Percentiles rank a stretch among this genome's conserved stretches.
Conservation (phyloP, 2,329 filamentous ascomycete genomes). For the Diplodia corticola region DNA sequence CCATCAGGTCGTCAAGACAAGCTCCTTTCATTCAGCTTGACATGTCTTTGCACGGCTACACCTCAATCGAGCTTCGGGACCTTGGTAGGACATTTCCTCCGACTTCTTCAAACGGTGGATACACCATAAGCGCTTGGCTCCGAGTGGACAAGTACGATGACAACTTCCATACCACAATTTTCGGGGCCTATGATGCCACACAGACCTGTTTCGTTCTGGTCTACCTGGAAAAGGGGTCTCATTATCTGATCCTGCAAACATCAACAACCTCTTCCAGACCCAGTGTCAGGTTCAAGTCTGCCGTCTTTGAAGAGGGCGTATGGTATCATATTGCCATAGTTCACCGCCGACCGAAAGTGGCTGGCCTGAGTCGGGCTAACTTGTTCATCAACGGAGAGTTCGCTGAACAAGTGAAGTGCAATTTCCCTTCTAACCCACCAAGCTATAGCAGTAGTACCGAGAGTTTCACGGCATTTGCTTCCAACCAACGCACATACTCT, state of each 20-base stretch:
- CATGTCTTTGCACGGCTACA: conserved; percentile 80
- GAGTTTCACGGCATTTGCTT: conserved; percentile 69
- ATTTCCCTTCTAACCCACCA: conserved; percentile 78
- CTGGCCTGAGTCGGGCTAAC: conserved; percentile 75
- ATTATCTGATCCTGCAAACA: conserved; percentile 93
- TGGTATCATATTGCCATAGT: conserved; percentile 96
- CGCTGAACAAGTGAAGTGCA: conserved; percentile 84
- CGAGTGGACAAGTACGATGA: conserved; percentile 84
- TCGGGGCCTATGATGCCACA: conserved; percentile 87
- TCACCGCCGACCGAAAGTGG: conserved; percentile 75
- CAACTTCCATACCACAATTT: conserved; percentile 86
- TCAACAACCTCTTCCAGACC: conserved; percentile 83
- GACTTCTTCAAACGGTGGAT: conserved; percentile 69
- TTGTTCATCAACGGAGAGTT: conserved; percentile 94
- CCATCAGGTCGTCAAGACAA: conserved; percentile 71
- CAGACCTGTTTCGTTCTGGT: conserved; percentile 93
- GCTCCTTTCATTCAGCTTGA: conserved; percentile 94
- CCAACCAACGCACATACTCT: conserved; percentile 54
- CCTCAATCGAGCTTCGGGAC: conserved; percentile 86
- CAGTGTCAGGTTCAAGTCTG: conserved; percentile 89
- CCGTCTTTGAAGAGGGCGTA: conserved; percentile 68
- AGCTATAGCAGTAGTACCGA: conserved; percentile 63
- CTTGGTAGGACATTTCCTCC: conserved; percentile 85
- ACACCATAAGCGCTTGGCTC: conserved; percentile 88
- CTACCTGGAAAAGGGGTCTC: conserved; percentile 91